Conservation (phyloP, 75 land plant genomes). For the Ceratopteris richardii region DNA sequence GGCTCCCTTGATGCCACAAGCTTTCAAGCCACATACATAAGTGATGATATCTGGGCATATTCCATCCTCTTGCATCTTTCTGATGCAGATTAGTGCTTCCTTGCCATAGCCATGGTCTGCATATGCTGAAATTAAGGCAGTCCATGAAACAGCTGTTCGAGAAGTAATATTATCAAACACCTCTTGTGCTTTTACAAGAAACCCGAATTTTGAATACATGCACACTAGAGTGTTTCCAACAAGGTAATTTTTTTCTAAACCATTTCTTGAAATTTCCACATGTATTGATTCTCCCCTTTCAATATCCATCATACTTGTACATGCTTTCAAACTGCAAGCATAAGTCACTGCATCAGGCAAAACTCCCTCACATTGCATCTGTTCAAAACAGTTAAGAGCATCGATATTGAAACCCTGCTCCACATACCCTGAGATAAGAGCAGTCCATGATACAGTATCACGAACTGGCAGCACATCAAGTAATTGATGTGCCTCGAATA, state of each 20-base stretch:
- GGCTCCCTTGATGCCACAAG: conserved; percentile 1
- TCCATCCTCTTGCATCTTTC: conserved; percentile 8
- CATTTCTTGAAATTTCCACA: conserved; percentile 12
- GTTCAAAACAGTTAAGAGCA: neutral
- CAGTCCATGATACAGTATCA: conserved; percentile 10
- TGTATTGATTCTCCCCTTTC: conserved; percentile 19
- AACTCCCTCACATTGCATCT: conserved; percentile 36
- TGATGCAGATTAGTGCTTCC: conserved; percentile 4
- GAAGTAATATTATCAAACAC: conserved; percentile 15
- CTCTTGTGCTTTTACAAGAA: conserved; percentile 8
- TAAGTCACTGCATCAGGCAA: conserved; percentile 23
- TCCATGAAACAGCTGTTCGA: conserved; percentile 14
- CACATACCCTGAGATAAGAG: neutral
- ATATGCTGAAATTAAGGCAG: conserved; percentile 10
- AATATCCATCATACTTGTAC: conserved; percentile 10
- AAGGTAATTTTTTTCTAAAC: conserved; percentile 10
- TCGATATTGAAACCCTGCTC: neutral
- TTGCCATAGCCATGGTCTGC: neutral
- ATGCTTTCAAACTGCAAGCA: conserved; percentile 35
- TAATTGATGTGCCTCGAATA: neutral
- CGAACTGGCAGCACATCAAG: conserved; percentile 6
- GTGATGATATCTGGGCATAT: conserved; percentile 1
- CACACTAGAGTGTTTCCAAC: conserved; percentile 24
- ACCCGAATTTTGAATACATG: conserved; percentile 37
- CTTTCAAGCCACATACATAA: conserved; percentile 1